Evolutionary conservation across 768 basidiomycete genomes (phyloP).

Genomic region (Lepiota brunneoincarnata): DNA sequence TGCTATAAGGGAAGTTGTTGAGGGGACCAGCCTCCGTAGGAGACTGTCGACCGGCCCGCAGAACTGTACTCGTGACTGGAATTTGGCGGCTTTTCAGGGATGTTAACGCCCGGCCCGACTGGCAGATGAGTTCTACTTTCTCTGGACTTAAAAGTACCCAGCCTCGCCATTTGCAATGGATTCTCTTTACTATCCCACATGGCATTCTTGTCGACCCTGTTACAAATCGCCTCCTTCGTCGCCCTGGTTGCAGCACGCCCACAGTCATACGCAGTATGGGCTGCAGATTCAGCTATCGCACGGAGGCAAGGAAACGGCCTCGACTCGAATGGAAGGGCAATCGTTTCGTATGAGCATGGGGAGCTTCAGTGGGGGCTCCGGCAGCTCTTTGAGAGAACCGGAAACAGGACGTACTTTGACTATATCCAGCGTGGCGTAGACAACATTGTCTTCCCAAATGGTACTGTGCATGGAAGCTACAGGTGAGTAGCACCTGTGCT

Average conservation of each 20-base stretch:
- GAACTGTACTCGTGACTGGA: too few relatives aligned
- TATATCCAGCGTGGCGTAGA: slow-evolving; percentile 36
- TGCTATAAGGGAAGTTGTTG: too few relatives aligned
- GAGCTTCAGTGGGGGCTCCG: slow-evolving; percentile 39
- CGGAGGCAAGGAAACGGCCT: slow-evolving; percentile 43
- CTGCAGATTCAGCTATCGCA: slow-evolving; percentile 42
- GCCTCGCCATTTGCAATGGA: not conserved
- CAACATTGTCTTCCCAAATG: slow-evolving; percentile 36
- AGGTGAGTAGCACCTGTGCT: slow-evolving; percentile 20
- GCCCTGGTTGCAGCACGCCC: slow-evolving; percentile 22
- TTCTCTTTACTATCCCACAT: not conserved
- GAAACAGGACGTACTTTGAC: slow-evolving; percentile 38
- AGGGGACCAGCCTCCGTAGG: too few relatives aligned
- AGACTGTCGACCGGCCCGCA: too few relatives aligned
- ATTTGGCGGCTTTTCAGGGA: too few relatives aligned
- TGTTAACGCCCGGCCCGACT: too few relatives aligned
- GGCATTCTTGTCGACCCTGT: not conserved
- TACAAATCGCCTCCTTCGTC: not conserved
- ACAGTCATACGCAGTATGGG: slow-evolving; percentile 41
- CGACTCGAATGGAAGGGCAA: slow-evolving; percentile 25
- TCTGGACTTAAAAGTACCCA: too few relatives aligned
- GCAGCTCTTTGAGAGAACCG: slow-evolving; percentile 37
- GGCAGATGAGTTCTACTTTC: not conserved
- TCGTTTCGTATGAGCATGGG: slow-evolving; percentile 40
- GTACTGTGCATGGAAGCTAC: slow-evolving; percentile 37